Evolutionary conservation across 768 basidiomycete genomes (phyloP).

Genomic region (Tylopilus intermedius): DNA sequence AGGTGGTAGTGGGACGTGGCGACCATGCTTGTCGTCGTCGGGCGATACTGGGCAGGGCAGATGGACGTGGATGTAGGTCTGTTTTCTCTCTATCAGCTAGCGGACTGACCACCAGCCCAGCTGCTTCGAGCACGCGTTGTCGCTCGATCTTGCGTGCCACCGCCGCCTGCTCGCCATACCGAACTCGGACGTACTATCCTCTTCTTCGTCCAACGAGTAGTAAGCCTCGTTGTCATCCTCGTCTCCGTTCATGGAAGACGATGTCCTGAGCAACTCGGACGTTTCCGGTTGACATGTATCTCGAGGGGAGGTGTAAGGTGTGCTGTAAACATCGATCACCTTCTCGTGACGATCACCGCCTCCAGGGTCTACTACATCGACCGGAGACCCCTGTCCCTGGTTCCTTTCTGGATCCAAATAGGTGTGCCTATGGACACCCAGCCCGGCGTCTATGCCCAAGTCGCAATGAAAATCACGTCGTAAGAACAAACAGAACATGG

Average conservation of each 20-base stretch:
- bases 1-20: constrained; percentile 17
- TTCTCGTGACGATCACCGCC: constrained; percentile 6
- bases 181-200: constrained; percentile 17
- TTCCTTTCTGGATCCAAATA: background rate
- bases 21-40: background rate
- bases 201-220: constrained; percentile 28
- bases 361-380: background rate
- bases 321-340: constrained; percentile 20
- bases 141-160: constrained; percentile 69
- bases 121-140: constrained; percentile 79
- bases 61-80: background rate
- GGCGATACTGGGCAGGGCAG: background rate
- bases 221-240: constrained; percentile 33
- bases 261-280: constrained; percentile 8
- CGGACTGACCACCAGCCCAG: constrained; percentile 72
- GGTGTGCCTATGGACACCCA: background rate
- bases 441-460: constrained; percentile 5
- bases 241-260: constrained; percentile 18
- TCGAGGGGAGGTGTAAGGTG: constrained; percentile 20
- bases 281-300: constrained; percentile 4
- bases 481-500: constrained; percentile 1
- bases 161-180: constrained; percentile 38
- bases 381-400: background rate
- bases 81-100: background rate
- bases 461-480: constrained; percentile 10